Evolutionary conservation across 2,329 filamentous ascomycete genomes (phyloP).

Genomic region (Helminthosporium solani): DNA sequence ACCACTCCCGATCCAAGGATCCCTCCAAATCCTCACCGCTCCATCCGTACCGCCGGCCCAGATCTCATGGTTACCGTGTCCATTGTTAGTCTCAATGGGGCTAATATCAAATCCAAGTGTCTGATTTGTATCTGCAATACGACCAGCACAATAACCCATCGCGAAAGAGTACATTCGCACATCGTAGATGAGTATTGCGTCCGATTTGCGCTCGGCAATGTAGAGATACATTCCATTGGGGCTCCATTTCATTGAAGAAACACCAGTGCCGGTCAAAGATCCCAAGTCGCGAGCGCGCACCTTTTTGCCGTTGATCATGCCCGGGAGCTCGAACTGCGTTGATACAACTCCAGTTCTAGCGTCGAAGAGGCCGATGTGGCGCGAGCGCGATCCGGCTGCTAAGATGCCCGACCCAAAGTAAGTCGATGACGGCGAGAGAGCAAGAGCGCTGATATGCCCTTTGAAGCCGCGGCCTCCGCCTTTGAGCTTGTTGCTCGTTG

Average conservation of each 20-base stretch:
- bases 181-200: conserved; percentile 60
- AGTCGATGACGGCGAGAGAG: conserved; percentile 31
- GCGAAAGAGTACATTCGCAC: conserved; percentile 55
- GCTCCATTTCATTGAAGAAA: conserved; percentile 60
- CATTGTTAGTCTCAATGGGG: conserved; percentile 21
- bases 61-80: conserved; percentile 49
- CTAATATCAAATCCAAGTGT: conserved; percentile 58
- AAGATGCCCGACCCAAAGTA: conserved; percentile 47
- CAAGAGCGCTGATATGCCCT: conserved; percentile 57
- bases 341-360: conserved; percentile 52
- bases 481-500: conserved; percentile 44
- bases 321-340: conserved; percentile 52
- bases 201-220: conserved; percentile 58
- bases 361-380: conserved; percentile 59
- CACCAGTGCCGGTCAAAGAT: conserved; percentile 48
- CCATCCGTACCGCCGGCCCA: conserved; percentile 60
- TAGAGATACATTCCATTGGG: conserved; percentile 60
- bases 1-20: conserved; percentile 32
- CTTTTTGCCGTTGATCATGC: conserved; percentile 12
- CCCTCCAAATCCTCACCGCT: conserved; percentile 5
- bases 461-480: conserved; percentile 54
- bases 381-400: conserved; percentile 59
- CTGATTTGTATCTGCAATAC: conserved; percentile 54
- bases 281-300: conserved; percentile 5
- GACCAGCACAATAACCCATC: conserved; percentile 51